Evolutionary conservation across 192 early-diverging fungal genomes (phyloP), one percentile per base, ranked within the genome.

Genomic region (Backusella mclennaniae): DNA sequence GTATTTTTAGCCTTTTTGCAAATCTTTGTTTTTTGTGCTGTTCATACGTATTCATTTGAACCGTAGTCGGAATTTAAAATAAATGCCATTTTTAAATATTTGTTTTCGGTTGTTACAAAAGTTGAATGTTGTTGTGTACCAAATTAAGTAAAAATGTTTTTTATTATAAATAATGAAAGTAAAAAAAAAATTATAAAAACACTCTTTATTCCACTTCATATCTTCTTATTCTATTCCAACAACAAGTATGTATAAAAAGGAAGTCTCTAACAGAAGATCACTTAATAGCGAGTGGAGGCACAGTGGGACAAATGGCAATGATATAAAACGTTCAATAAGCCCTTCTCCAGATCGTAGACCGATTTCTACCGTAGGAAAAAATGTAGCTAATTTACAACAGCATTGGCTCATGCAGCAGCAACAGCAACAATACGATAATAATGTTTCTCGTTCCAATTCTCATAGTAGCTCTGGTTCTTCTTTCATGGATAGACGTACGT

Each of bases 361-460:
- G 2, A 44, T 23, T 29, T 41, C 35, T n/a, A 75, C 14, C 15
- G 7, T 31, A 31, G 80, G 80, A 23, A 73, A 81, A 15, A 71
- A 69, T 15, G 77, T 78, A 33, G 80, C 80, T 52, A 36, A 70
- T 31, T 53, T 78, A 42, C 77, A 79, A 21, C 71, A 82, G 41
- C 76, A 82, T 38, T 56, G 69, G 39, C 23, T 81, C 1, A 67
- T 72, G 21, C 67, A 69, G 29, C 80, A 81, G 31, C 68, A 77
- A 35, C 70, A 71, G 9, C 15, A 49, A 26, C 41, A 71, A 71
- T 11, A 31, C 1, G 42, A 49, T 4, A 76, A 39, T 38, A 31
- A 59, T 0, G 17, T 67, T 23, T 53, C 44, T 39, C 23, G 39
- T 46, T 67, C 67, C 39, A 23, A 68, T 31, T 21, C 76, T 5